These are phyloP conservation scores for Phytophthora cactorum DNA, from an alignment of 352 stramenopile species.

Conservation along the genomic window DNA sequence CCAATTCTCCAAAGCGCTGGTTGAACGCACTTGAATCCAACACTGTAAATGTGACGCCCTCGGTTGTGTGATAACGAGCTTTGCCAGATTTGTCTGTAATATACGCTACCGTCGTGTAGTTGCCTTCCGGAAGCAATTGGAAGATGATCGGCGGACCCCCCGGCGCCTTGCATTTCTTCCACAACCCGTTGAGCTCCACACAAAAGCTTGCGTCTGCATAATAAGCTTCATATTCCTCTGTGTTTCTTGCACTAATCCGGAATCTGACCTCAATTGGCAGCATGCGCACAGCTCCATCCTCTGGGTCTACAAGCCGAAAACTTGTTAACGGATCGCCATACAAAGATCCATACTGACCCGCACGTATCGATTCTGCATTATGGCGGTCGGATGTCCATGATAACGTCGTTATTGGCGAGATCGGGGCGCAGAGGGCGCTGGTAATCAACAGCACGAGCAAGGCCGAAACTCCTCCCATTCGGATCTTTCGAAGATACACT, in stretches of 20 bases:
- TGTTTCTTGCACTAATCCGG: not conserved
- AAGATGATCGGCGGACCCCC: conserved; percentile 7
- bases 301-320: conserved; percentile 15
- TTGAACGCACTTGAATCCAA: conserved; percentile 11
- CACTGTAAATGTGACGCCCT: conserved; percentile 21
- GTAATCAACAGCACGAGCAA: conserved; percentile 8
- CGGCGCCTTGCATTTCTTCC: conserved; percentile 22
- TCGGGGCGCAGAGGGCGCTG: not conserved
- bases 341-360: not conserved
- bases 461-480: not conserved
- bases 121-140: conserved; percentile 16
- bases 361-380: conserved; percentile 1
- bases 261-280: conserved; percentile 17
- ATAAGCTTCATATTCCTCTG: conserved; percentile 4
- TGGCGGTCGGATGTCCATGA: not conserved
- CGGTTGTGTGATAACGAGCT: conserved; percentile 4
- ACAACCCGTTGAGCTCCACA: conserved; percentile 34
- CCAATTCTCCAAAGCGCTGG: not conserved
- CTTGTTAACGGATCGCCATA: conserved; percentile 18
- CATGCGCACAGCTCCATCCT: conserved; percentile 18
- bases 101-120: conserved; percentile 32
- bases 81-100: conserved; percentile 10
- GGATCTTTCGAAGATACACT: not conserved
- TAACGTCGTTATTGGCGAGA: not conserved
- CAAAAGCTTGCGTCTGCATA: conserved; percentile 27